phyloP scores from a whole-genome alignment of 1,284 basidiomycete species.

The Trichosporon inkin region DNA sequence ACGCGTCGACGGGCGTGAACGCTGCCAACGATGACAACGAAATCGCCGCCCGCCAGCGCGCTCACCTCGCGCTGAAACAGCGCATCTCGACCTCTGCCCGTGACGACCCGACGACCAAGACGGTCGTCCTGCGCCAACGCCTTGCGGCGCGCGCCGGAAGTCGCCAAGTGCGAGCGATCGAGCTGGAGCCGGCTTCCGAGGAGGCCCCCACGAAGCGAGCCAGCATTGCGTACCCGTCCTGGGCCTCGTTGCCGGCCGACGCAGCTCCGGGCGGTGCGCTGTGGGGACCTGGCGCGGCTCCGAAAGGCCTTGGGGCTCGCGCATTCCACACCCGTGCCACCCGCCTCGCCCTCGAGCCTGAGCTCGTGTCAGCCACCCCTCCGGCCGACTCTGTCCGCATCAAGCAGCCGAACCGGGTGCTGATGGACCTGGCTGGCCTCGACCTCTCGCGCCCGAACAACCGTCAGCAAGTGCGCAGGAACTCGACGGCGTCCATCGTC shows the following conservation, averaged over 20 bases:
- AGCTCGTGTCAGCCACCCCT: constrained; percentile 14
- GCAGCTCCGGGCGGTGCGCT: constrained; percentile 18
- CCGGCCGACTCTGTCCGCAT: constrained; percentile 21
- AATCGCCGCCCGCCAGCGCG: constrained; percentile 16
- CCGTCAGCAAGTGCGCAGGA: constrained; percentile 27
- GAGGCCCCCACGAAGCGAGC: not conserved
- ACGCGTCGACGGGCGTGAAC: constrained; percentile 27
- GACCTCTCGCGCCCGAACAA: constrained; percentile 29
- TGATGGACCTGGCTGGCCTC: constrained; percentile 45
- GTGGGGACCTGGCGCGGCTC: constrained; percentile 19
- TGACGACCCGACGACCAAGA: constrained; percentile 15
- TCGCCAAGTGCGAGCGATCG: constrained; percentile 26
- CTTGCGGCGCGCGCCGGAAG: constrained; percentile 25
- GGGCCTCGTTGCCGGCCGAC: constrained; percentile 19
- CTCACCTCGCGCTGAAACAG: constrained; percentile 20
- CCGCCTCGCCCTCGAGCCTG: not conserved
- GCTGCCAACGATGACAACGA: constrained; percentile 27
- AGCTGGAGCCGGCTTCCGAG: constrained; percentile 21
- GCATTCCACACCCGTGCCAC: constrained; percentile 29
- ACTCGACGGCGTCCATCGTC: constrained; percentile 32
- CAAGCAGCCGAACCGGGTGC: constrained; percentile 33
- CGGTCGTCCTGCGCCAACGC: constrained; percentile 19
- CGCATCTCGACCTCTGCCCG: constrained; percentile 13
- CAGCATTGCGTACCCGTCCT: constrained; percentile 21
- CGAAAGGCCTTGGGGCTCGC: constrained; percentile 22